A percentile compares a stretch with the other conserved stretches of the same genome.
phyloP scores from a whole-genome alignment of 495 filamentous ascomycete genomes.

The Aspergillus hancockii region DNA sequence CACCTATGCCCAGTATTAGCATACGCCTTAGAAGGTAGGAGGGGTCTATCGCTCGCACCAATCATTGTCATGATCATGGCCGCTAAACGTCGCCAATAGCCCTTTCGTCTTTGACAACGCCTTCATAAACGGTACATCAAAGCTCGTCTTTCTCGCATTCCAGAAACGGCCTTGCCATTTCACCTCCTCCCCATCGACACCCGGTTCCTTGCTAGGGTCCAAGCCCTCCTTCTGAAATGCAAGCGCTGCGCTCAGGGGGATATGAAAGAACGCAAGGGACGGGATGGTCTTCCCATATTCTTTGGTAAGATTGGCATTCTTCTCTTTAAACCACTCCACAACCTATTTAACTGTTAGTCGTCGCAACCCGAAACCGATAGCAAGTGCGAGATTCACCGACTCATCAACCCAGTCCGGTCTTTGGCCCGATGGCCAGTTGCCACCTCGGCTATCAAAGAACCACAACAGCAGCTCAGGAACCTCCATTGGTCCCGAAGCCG shows the following conservation, averaged over 20 bases:
- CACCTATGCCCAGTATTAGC: constrained; percentile 24
- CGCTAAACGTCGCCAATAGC: constrained; percentile 63
- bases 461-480: constrained; percentile 60
- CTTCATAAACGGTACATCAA: constrained; percentile 67
- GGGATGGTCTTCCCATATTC: constrained; percentile 52
- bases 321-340: constrained; percentile 60
- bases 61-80: constrained; percentile 71
- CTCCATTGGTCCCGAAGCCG: constrained; percentile 11
- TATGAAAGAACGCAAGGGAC: constrained; percentile 72
- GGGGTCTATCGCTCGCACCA: constrained; percentile 52
- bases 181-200: constrained; percentile 55
- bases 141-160: constrained; percentile 23
- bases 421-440: constrained; percentile 29
- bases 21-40: not conserved
- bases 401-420: constrained; percentile 37
- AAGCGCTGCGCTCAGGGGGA: constrained; percentile 60
- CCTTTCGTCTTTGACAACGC: constrained; percentile 57
- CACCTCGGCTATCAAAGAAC: constrained; percentile 76
- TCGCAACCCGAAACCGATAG: not conserved
- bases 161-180: not conserved
- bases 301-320: constrained; percentile 41
- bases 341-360: constrained; percentile 32
- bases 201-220: constrained; percentile 50
- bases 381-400: constrained; percentile 11
- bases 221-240: constrained; percentile 51